Evolutionary conservation across 2,329 filamentous ascomycete genomes (phyloP).

Genomic region (Bipolaris gigantea): DNA sequence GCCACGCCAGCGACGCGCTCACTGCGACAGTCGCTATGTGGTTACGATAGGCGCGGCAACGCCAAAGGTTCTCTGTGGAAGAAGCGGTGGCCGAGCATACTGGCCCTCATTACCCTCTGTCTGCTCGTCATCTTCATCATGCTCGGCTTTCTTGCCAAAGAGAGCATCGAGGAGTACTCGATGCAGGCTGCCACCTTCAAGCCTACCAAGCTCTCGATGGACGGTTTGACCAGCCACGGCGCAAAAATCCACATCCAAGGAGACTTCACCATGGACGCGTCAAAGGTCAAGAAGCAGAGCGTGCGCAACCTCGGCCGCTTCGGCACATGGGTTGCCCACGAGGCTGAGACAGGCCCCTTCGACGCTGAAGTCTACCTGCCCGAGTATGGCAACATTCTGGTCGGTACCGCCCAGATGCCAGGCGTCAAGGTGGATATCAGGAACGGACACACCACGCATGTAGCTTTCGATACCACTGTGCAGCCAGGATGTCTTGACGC

Average conservation of each 20-base stretch:
- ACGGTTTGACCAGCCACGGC: constrained; percentile 78
- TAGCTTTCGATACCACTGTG: constrained; percentile 80
- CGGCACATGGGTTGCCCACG: constrained; percentile 76
- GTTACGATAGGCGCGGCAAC: constrained; percentile 21
- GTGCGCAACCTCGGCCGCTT: constrained; percentile 76
- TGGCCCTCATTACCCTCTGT: constrained; percentile 70
- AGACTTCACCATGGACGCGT: constrained; percentile 77
- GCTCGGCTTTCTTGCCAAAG: constrained; percentile 81
- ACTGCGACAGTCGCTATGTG: constrained; percentile 40
- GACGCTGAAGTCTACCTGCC: constrained; percentile 78
- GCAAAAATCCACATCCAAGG: constrained; percentile 80
- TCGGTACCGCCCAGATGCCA: constrained; percentile 78
- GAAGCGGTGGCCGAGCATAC: constrained; percentile 74
- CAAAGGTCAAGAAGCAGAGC: constrained; percentile 69
- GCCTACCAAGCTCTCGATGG: constrained; percentile 80
- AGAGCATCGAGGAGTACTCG: constrained; percentile 80
- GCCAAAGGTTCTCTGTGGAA: constrained; percentile 38
- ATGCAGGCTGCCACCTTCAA: constrained; percentile 80
- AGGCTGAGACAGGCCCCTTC: constrained; percentile 73
- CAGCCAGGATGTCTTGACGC: constrained; percentile 74
- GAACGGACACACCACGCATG: constrained; percentile 72
- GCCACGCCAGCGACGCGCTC: constrained; percentile 41
- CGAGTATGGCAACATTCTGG: constrained; percentile 74
- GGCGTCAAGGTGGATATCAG: constrained; percentile 74
- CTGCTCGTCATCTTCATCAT: constrained; percentile 68